These are phyloP conservation scores for Aspergillus sp. DNA, from an alignment of 2,329 filamentous ascomycete species.

Conservation along the genomic window DNA sequence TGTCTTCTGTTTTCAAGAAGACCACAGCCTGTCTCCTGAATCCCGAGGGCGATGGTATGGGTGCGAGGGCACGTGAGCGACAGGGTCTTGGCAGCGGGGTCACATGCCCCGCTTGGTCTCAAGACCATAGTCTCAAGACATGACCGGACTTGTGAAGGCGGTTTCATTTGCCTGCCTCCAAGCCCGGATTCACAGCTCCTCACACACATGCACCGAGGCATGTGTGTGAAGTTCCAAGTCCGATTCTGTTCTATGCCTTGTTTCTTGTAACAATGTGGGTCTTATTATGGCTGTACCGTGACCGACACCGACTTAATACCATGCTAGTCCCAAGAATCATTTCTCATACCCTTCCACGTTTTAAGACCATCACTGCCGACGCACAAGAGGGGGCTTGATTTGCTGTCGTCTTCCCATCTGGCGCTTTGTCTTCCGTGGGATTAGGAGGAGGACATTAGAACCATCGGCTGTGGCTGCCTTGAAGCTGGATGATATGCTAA, in stretches of 20 bases:
- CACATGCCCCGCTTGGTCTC: constrained; percentile 2
- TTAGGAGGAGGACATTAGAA: constrained; percentile 1
- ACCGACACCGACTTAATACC: not conserved
- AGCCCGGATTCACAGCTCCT: not conserved
- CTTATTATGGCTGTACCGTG: constrained; percentile 1
- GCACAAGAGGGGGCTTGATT: not conserved
- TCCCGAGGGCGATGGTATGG: not conserved
- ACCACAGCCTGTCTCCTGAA: not conserved
- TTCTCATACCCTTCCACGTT: not conserved
- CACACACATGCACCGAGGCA: not conserved
- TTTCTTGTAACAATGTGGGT: constrained; percentile 1
- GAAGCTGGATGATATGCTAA: not conserved
- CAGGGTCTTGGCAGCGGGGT: constrained; percentile 1
- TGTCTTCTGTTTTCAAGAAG: not conserved
- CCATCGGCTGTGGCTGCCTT: not conserved
- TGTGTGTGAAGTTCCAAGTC: not conserved
- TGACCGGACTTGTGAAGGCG: not conserved
- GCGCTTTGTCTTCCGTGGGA: not conserved
- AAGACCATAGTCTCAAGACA: constrained; percentile 1
- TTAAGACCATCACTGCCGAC: not conserved
- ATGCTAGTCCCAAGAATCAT: not conserved
- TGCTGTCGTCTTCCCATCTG: not conserved
- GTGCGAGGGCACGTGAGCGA: not conserved
- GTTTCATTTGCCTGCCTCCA: not conserved
- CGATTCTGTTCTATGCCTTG: not conserved